Conservation (phyloP, 176 grass and related monocot genomes). For the Secale cereale region DNA sequence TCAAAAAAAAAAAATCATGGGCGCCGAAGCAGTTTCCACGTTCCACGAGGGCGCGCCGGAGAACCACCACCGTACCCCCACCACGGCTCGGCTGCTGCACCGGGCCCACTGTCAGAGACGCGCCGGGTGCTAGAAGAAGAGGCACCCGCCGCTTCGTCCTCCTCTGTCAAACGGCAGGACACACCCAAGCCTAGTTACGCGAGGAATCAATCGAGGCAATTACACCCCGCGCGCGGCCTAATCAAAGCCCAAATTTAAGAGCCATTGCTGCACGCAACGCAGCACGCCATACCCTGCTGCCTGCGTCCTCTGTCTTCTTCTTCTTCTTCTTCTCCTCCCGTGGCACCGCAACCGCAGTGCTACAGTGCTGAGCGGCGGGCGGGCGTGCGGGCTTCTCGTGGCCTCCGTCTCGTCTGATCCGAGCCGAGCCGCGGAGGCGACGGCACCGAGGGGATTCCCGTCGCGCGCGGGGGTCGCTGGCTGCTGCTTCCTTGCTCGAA, state of each 20-base stretch:
- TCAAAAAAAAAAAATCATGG: no score
- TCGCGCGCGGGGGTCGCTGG: neutral
- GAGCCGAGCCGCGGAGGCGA: neutral
- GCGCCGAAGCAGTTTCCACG: neutral
- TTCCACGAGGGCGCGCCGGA: neutral
- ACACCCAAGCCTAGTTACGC: neutral
- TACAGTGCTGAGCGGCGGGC: neutral
- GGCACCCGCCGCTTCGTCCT: no score
- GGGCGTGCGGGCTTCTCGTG: neutral
- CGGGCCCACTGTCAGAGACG: no score
- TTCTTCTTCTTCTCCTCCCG: neutral
- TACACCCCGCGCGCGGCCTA: neutral
- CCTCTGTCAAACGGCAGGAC: no score
- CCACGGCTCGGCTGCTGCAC: neutral
- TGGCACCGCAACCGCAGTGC: neutral
- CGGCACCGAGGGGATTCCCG: neutral
- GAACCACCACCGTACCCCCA: neutral
- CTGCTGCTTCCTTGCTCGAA: neutral
- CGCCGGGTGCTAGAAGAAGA: no score
- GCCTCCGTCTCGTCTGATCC: neutral
- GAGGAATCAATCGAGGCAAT: neutral
- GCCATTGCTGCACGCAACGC: slow-evolving; percentile 6
- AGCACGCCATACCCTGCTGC: neutral
- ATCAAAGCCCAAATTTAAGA: slow-evolving; percentile 3
- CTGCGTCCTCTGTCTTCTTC: neutral